Percentiles rank a stretch among this genome's conserved stretches.
phyloP scores from a whole-genome alignment of 192 early-diverging fungal genomes.

The Mortierella hygrophila region DNA sequence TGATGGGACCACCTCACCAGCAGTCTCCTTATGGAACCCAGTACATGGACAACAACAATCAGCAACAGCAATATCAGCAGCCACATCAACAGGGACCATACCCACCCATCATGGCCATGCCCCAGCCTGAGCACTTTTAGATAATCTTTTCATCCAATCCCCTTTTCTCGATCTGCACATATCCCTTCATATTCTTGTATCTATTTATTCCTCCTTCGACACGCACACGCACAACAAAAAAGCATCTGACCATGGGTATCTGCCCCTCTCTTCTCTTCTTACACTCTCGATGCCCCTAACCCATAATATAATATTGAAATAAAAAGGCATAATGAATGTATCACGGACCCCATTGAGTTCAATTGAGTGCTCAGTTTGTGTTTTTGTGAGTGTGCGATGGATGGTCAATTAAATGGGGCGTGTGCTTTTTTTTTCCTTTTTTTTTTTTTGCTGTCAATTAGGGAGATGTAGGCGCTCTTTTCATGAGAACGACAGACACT shows the following conservation, averaged over 20 bases:
- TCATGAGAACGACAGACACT: neutral
- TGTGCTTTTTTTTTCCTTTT: neutral
- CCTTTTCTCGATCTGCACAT: neutral
- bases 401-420: neutral
- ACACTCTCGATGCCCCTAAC: neutral
- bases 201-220: neutral
- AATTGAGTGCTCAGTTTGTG: neutral
- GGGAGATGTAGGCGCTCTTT: neutral
- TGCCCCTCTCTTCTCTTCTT: neutral
- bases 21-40: slow-evolving; percentile 37
- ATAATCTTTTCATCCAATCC: neutral
- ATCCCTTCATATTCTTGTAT: neutral
- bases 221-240: neutral
- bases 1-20: slow-evolving; percentile 18
- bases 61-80: neutral
- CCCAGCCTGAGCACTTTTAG: slow-evolving; percentile 49
- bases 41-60: slow-evolving; percentile 10
- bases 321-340: neutral
- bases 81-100: neutral
- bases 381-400: neutral
- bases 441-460: neutral
- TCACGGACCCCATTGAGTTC: neutral
- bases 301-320: neutral
- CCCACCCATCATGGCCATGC: slow-evolving; percentile 43
- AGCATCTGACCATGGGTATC: neutral